These are phyloP conservation scores for Pichiaceae sp. DNA, from an alignment of 1,139 yeast species.

Conservation along the genomic window DNA sequence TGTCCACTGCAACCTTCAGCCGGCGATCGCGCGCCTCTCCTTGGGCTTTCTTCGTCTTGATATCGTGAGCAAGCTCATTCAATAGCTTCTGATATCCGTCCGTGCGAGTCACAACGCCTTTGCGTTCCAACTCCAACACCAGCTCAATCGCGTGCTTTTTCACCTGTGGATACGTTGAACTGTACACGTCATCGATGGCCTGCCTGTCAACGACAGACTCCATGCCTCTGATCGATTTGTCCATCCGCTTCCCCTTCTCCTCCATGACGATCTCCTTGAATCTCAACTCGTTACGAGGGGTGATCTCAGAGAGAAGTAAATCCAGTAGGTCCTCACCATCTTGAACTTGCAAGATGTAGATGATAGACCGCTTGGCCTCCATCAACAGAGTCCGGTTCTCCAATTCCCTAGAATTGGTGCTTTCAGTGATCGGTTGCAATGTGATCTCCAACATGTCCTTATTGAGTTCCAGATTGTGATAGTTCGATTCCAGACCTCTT, in stretches of 20 bases:
- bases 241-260: slow-evolving; percentile 28
- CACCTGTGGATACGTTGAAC: slow-evolving; percentile 61
- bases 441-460: slow-evolving; percentile 9
- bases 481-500: slow-evolving; percentile 11
- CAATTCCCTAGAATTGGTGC: slow-evolving; percentile 29
- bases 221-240: slow-evolving; percentile 18
- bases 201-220: slow-evolving; percentile 21
- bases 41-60: slow-evolving; percentile 68
- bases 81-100: slow-evolving; percentile 73
- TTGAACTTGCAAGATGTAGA: slow-evolving; percentile 78
- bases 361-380: slow-evolving; percentile 73
- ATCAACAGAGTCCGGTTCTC: slow-evolving; percentile 48
- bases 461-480: slow-evolving; percentile 11
- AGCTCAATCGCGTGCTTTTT: slow-evolving; percentile 72
- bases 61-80: slow-evolving; percentile 80
- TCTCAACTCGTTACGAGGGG: slow-evolving; percentile 54
- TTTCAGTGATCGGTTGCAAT: slow-evolving; percentile 19
- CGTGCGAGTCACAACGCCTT: slow-evolving; percentile 56
- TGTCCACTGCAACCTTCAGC: slow-evolving; percentile 48
- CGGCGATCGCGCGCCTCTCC: slow-evolving; percentile 57
- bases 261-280: slow-evolving; percentile 47
- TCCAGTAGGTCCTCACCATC: slow-evolving; percentile 66
- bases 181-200: slow-evolving; percentile 46
- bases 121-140: slow-evolving; percentile 64
- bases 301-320: slow-evolving; percentile 63